phyloP scores from a whole-genome alignment of 1,139 yeast genomes.

The Scheffersomyces quercinus region DNA sequence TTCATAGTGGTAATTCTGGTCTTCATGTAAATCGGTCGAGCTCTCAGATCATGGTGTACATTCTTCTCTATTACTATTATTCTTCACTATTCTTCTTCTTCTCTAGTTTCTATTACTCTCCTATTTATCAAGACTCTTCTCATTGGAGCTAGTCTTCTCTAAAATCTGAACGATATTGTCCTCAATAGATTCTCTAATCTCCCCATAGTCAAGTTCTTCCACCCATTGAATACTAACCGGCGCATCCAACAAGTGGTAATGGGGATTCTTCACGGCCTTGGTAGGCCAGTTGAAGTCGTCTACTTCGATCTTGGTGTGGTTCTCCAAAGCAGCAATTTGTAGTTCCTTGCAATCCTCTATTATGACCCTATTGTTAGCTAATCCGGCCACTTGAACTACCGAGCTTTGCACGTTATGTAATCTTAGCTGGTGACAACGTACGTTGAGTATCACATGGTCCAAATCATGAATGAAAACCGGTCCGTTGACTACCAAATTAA shows the following conservation, averaged over 20 bases:
- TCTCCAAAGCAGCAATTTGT: slow-evolving; percentile 12
- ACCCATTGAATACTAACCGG: neutral
- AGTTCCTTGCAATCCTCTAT: slow-evolving; percentile 34
- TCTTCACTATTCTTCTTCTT: no score
- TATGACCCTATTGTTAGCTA: slow-evolving; percentile 26
- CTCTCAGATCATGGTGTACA: no score
- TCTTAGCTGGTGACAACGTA: slow-evolving; percentile 43
- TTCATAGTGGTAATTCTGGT: no score
- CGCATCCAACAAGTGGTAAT: slow-evolving; percentile 7
- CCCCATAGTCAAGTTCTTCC: neutral
- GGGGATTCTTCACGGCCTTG: slow-evolving; percentile 14
- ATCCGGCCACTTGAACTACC: slow-evolving; percentile 19
- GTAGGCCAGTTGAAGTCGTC: slow-evolving; percentile 32
- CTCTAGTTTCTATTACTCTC: no score
- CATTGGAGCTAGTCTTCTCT: no score
- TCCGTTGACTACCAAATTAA: slow-evolving; percentile 28
- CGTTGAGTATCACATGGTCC: slow-evolving; percentile 21
- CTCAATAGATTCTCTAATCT: no score
- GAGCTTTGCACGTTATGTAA: slow-evolving; percentile 31
- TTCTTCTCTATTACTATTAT: no score
- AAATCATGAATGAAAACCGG: slow-evolving; percentile 32
- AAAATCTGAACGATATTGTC: no score
- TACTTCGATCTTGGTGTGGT: slow-evolving; percentile 11
- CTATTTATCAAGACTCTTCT: no score
- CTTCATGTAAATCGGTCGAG: no score